Conservation (phyloP, 1,284 basidiomycete species). For the Stereum hirsutum region DNA sequence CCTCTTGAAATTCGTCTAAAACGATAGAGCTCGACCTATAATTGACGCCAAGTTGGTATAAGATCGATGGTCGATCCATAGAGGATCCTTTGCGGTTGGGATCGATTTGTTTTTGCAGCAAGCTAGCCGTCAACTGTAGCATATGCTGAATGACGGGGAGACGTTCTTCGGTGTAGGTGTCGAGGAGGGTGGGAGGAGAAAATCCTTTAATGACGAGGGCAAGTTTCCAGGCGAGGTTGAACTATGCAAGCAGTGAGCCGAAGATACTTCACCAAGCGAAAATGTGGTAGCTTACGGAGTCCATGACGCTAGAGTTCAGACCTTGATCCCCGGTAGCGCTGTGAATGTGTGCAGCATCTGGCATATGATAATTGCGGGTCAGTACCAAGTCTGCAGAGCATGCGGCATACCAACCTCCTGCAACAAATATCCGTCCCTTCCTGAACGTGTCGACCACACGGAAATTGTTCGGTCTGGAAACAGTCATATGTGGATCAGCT, state of each 20-base stretch:
- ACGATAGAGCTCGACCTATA: not conserved
- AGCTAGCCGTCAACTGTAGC: not conserved
- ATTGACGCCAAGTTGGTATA: not conserved
- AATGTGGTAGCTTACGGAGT: conserved; percentile 4
- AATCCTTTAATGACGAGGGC: conserved; percentile 13
- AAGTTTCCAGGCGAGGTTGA: conserved; percentile 19
- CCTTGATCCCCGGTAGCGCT: conserved; percentile 12
- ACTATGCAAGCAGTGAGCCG: conserved; percentile 5
- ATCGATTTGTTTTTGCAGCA: not conserved
- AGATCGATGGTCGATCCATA: not conserved
- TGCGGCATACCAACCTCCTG: no score
- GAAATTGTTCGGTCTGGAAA: conserved; percentile 29
- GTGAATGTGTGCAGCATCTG: conserved; percentile 11
- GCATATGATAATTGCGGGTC: no score
- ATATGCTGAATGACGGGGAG: not conserved
- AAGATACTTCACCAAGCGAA: not conserved
- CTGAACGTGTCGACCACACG: conserved; percentile 26
- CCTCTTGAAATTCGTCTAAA: not conserved
- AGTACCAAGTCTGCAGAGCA: no score
- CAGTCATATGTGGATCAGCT: no score
- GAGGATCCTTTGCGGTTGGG: not conserved
- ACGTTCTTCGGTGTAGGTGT: conserved; percentile 3
- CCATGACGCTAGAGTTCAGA: conserved; percentile 10
- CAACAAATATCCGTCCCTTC: conserved; percentile 25
- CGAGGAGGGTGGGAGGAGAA: conserved; percentile 11